These are phyloP conservation scores for Magnaporthiopsis rhizophila DNA, from an alignment of 2,329 filamentous ascomycete species.

Conservation along the genomic window DNA sequence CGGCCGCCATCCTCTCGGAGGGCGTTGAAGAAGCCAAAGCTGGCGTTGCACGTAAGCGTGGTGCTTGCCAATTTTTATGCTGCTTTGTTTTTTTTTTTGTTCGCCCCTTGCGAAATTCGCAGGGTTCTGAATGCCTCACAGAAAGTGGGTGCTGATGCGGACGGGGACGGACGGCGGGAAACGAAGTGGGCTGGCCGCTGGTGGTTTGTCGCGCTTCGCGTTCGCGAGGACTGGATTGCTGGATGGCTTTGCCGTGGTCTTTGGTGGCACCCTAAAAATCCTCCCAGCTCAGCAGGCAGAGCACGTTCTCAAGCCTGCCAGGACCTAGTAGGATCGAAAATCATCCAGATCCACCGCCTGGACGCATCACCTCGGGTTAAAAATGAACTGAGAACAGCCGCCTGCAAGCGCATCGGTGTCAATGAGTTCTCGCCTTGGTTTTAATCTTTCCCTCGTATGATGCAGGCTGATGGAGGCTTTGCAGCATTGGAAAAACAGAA, in stretches of 20 bases:
- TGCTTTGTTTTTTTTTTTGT: not conserved
- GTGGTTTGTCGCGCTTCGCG: conserved; percentile 19
- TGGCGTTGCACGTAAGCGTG: not conserved
- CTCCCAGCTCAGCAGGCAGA: conserved; percentile 10
- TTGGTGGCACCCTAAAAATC: conserved; percentile 16
- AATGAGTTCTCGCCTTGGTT: not conserved
- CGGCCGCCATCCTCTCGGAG: conserved; percentile 21
- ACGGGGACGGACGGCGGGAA: not conserved
- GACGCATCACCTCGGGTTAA: conserved; percentile 4
- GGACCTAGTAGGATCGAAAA: conserved; percentile 1
- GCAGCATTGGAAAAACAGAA: not conserved
- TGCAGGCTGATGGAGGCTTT: not conserved
- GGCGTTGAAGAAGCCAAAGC: not conserved
- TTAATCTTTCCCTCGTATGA: not conserved
- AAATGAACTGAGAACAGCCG: not conserved
- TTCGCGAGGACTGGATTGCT: conserved; percentile 11
- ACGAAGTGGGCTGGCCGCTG: not conserved
- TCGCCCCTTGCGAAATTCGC: not conserved
- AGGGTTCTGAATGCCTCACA: not conserved
- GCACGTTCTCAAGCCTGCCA: conserved; percentile 6
- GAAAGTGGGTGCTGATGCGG: not conserved
- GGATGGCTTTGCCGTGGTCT: not conserved
- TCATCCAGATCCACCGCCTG: conserved; percentile 17
- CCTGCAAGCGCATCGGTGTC: not conserved
- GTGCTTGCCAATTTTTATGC: not conserved